phyloP scores from a whole-genome alignment of 208 protist genomes.

The Acanthamoeba royreba region DNA sequence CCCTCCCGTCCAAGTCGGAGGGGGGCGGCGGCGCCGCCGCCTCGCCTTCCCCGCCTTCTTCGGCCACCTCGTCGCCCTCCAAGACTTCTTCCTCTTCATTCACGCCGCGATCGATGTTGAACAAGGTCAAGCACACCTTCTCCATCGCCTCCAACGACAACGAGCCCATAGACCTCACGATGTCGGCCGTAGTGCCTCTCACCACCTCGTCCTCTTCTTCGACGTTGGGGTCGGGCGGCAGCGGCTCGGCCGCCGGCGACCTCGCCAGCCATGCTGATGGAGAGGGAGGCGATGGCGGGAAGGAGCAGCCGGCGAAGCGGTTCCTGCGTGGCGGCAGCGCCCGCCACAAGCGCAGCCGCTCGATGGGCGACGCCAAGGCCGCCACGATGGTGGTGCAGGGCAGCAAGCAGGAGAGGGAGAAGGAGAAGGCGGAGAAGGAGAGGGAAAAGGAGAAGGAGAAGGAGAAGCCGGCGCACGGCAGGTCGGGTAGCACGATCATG shows the following conservation, averaged over 20 bases:
- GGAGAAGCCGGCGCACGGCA: background rate
- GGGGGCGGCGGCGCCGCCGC: background rate
- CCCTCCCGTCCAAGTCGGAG: no score
- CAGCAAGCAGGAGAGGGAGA: background rate
- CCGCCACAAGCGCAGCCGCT: slow-evolving; percentile 19
- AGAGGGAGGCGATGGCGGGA: background rate
- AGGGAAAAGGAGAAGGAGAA: background rate
- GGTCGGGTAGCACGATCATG: background rate
- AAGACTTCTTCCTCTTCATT: background rate
- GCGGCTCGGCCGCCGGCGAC: no score
- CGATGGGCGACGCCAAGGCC: slow-evolving; percentile 15
- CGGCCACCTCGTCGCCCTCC: background rate
- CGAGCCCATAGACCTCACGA: no score
- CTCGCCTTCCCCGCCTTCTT: background rate
- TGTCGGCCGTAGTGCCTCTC: no score
- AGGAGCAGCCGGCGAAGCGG: background rate
- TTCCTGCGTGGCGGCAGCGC: background rate
- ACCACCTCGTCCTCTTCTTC: no score
- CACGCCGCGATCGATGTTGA: background rate
- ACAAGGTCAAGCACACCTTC: slow-evolving; percentile 17
- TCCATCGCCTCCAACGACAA: background rate
- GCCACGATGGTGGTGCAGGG: background rate
- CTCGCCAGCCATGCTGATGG: no score
- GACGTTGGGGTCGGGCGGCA: no score
- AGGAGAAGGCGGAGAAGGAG: background rate